phyloP scores from a whole-genome alignment of 1,284 basidiomycete genomes.

The Singerocomus rubriflavus region DNA sequence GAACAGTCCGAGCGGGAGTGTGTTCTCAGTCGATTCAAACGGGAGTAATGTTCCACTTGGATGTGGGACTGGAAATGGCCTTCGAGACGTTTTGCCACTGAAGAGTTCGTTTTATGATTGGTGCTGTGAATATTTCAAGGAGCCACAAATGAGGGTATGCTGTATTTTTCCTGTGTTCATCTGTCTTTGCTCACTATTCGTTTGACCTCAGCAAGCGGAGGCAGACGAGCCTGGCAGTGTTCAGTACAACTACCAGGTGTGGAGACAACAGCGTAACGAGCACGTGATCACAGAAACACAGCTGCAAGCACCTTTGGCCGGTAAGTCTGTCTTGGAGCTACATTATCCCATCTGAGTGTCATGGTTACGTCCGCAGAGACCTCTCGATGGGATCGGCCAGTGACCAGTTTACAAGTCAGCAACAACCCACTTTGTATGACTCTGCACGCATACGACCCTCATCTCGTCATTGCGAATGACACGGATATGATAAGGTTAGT shows the following conservation, averaged over 20 bases:
- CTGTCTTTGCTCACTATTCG: slow-evolving; percentile 9
- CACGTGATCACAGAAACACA: slow-evolving; percentile 71
- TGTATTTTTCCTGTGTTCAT: slow-evolving; percentile 6
- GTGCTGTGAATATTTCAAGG: slow-evolving; percentile 97
- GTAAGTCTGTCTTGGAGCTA: slow-evolving; percentile 44
- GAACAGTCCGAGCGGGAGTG: slow-evolving; percentile 68
- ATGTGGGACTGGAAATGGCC: slow-evolving; percentile 67
- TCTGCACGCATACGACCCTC: slow-evolving; percentile 92
- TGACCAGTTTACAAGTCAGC: slow-evolving; percentile 70
- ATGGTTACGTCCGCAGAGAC: slow-evolving; percentile 34
- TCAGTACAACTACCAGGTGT: slow-evolving; percentile 94
- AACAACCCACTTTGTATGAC: slow-evolving; percentile 76
- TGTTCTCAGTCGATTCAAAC: slow-evolving; percentile 68
- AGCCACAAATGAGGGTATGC: slow-evolving; percentile 94
- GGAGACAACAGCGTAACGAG: slow-evolving; percentile 92
- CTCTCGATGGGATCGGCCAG: slow-evolving; percentile 77
- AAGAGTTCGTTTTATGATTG: slow-evolving; percentile 94
- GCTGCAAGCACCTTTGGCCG: slow-evolving; percentile 66
- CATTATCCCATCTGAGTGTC: slow-evolving; percentile 3
- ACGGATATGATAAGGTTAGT: slow-evolving; percentile 81
- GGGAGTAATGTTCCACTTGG: slow-evolving; percentile 63
- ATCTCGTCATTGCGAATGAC: slow-evolving; percentile 86
- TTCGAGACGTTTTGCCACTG: slow-evolving; percentile 77
- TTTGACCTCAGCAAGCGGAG: slow-evolving; percentile 72
- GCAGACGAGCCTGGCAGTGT: slow-evolving; percentile 93